A percentile compares a stretch with the other conserved stretches of the same genome.
phyloP scores from a whole-genome alignment of 495 filamentous ascomycete species.

The Penicillium mononematosum region DNA sequence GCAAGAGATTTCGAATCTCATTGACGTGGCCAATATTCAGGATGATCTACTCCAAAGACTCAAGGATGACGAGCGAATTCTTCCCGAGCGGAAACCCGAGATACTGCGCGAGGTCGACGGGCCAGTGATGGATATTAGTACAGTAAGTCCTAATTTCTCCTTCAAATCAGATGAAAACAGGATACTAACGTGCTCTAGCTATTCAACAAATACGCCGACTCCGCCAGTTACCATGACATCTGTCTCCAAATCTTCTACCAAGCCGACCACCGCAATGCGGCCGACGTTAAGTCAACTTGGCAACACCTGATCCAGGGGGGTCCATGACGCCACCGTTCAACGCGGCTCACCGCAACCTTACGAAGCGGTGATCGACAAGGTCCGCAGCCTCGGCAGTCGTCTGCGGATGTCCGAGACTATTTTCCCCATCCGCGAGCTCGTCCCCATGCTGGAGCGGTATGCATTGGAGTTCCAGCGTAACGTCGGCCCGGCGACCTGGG shows the following conservation, averaged over 20 bases:
- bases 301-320: conserved; percentile 68
- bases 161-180: not conserved
- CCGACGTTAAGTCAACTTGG: conserved; percentile 82
- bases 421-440: conserved; percentile 65
- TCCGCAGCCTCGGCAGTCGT: conserved; percentile 74
- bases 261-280: conserved; percentile 81
- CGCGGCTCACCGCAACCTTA: conserved; percentile 63
- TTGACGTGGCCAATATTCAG: conserved; percentile 94
- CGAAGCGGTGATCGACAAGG: conserved; percentile 70
- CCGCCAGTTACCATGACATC: conserved; percentile 86
- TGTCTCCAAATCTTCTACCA: conserved; percentile 86
- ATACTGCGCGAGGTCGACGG: conserved; percentile 70
- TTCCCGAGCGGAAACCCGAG: conserved; percentile 54
- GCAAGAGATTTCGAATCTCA: conserved; percentile 77
- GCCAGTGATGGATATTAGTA: conserved; percentile 66
- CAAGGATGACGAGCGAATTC: conserved; percentile 66
- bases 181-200: conserved; percentile 54
- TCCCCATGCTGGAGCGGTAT: conserved; percentile 77
- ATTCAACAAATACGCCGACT: conserved; percentile 86
- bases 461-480: conserved; percentile 68
- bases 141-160: conserved; percentile 53
- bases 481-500: conserved; percentile 71
- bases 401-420: conserved; percentile 74
- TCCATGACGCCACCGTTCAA: conserved; percentile 60
- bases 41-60: conserved; percentile 84